Evolutionary conservation across 106 monocot genomes (phyloP), one percentile per base, ranked within the genome.

Genomic region (Dendrobium catenatum): DNA sequence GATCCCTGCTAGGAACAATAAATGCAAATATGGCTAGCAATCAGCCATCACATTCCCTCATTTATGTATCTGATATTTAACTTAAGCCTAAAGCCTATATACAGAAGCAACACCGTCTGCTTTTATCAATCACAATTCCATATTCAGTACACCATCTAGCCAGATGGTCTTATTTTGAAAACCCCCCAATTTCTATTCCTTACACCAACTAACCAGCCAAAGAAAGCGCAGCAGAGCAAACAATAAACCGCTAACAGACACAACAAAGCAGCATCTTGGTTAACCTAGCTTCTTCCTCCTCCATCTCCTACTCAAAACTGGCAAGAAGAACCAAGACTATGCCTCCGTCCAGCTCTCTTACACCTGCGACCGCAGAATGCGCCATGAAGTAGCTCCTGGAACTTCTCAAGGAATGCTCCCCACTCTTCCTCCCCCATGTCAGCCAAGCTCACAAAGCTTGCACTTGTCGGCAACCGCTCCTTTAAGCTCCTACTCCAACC

Each of bases 361-460:
- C 49, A 86, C 79, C 79, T 86, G 4, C 88, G 78, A 24, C 68
- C 81, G 9, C 54, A 80, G 59, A 93, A 88, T 1, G 89, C 88
- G 20, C 41, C 82, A 0, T 79, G 82, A 44, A 91, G 81, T 41
- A 96, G 81, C 41, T 90, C 91, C 77, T 83, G 89, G 81, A 96
- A 91, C 86, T 88, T 93, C 67, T 88, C 90, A 48, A 96, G 91
- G 76, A 93, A 96, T 4, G 80, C 82, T 1, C n/a, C 80, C 96
- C 96, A 96, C 42, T 96, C 90, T 22, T 96, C 96, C 49, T 88
- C 86, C 0, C 77, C 66, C 96, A 96, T 93, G 58, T 96, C 96
- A 1, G 86, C 88, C 73, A 96, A 42, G 79, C 82, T 88, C 78
- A 96, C 96, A 74, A 91, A 96, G 80, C 87, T 89, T 22, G 79